Conservation (phyloP, 2,329 filamentous ascomycete genomes). For the Arthrinium phaeospermum region DNA sequence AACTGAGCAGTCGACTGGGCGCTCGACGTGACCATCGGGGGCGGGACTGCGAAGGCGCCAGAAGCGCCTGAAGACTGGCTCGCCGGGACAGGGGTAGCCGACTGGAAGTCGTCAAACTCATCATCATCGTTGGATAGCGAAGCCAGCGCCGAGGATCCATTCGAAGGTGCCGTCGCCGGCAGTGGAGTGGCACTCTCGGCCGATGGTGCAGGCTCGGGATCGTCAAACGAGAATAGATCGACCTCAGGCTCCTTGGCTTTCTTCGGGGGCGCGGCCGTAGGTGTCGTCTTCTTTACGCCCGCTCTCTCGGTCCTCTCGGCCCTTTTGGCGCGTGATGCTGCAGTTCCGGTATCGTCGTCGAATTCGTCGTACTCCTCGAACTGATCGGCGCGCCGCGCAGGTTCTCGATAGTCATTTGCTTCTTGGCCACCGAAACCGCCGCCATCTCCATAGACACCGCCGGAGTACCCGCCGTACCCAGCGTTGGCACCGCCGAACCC, state of each 20-base stretch:
- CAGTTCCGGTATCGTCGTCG: conserved; percentile 72
- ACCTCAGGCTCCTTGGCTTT: conserved; percentile 83
- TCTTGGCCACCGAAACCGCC: conserved; percentile 85
- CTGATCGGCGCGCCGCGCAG: conserved; percentile 64
- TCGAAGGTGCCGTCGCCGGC: conserved; percentile 50
- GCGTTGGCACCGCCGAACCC: conserved; percentile 67
- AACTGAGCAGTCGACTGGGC: conserved; percentile 69
- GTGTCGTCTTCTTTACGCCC: conserved; percentile 60
- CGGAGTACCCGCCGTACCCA: conserved; percentile 66
- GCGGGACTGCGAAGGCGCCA: conserved; percentile 48
- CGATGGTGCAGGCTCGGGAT: conserved; percentile 62
- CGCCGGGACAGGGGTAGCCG: conserved; percentile 69
- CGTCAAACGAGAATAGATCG: conserved; percentile 93
- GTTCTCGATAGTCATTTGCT: conserved; percentile 71
- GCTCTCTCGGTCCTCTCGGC: conserved; percentile 48
- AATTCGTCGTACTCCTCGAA: conserved; percentile 99
- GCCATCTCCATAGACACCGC: conserved; percentile 91
- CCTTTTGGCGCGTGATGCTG: conserved; percentile 59
- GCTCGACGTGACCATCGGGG: conserved; percentile 56
- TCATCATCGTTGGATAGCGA: conserved; percentile 72
- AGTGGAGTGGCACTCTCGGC: conserved; percentile 49
- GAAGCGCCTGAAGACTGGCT: conserved; percentile 51
- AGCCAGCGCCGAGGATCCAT: conserved; percentile 52
- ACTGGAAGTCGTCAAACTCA: conserved; percentile 98
- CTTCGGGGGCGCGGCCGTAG: conserved; percentile 68